Evolutionary conservation across 306 rosid genomes (phyloP), one percentile per base, ranked within the genome.

Genomic region (Malus fusca): DNA sequence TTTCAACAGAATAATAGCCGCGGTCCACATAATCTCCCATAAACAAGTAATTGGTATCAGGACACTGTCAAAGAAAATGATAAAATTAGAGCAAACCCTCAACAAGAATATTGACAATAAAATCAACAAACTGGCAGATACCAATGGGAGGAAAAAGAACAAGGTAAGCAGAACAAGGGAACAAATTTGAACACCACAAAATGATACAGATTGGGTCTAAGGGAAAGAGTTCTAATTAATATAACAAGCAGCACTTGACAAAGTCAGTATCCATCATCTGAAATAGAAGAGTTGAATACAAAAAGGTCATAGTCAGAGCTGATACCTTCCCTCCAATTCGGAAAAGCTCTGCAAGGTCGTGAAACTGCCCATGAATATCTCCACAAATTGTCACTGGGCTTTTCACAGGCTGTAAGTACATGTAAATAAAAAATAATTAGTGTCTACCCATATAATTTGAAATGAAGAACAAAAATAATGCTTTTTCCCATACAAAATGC

Each of bases 1-100:
- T 96, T 87, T 96, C 99, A 69, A 96, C 99, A 78, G 98, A 96
- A 86, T 92, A 96, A 87, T 96, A 96, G 44, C 98, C 99, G 21
- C 99, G 98, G 82, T 96, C 99, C 86, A 96, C 99, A 79, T 96
- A 96, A 87, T 96, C 99, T 73, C 99, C 99, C 99, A 96, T 96
- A 81, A 96, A 96, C 83, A 92, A 84, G 87, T 96, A 96, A 85
- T 96, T 96, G 25, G 99, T 92, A 73, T 96, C 99, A 33, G 98
- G 99, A 84, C 99, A 96, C 99, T 96, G 97, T 51, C 79, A 81
- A 85, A 62, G 60, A 70, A 83, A 78, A 43, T 40, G 21, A 69
- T 53, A 79, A 69, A 71, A 63, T 58, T 79, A 72, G 71, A 75
- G 22, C 74, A 28, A 65, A 73, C 52, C 53, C 44, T 65, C 56